A percentile compares a stretch with the other conserved stretches of the same genome.
Evolutionary conservation across 441 rosid species (phyloP).

Genomic region (Iberis amara): DNA sequence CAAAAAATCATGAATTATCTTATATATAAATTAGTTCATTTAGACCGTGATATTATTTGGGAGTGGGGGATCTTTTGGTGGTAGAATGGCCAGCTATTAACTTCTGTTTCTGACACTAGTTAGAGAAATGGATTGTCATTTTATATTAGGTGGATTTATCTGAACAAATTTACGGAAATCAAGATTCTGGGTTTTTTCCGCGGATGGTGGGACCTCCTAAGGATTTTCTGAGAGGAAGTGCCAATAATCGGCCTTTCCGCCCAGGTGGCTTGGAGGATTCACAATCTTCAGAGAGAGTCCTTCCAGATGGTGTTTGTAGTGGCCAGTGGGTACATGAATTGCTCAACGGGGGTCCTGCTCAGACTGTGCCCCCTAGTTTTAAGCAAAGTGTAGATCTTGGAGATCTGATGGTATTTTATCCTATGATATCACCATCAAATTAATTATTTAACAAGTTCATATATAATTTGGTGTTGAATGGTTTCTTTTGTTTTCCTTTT

Average conservation of each 20-base stretch:
- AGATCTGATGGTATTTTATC: constrained; percentile 57
- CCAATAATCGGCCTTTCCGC: constrained; percentile 82
- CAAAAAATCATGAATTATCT: neutral
- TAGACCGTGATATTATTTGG: constrained; percentile 6
- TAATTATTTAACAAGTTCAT: neutral
- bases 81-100: constrained; percentile 10
- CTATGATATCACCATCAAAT: constrained; percentile 35
- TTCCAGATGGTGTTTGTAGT: constrained; percentile 71
- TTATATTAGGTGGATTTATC: constrained; percentile 77
- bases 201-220: constrained; percentile 61
- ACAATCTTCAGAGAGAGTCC: constrained; percentile 49
- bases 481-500: constrained; percentile 21
- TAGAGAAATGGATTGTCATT: constrained; percentile 37
- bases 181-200: constrained; percentile 60
- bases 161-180: constrained; percentile 61
- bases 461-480: constrained; percentile 16
- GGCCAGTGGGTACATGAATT: constrained; percentile 83
- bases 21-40: constrained; percentile 15
- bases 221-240: constrained; percentile 89
- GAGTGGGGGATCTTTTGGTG: neutral
- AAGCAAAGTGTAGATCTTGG: constrained; percentile 84
- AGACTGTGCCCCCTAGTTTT: constrained; percentile 67
- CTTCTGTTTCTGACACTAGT: constrained; percentile 30
- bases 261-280: constrained; percentile 92
- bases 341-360: constrained; percentile 70